Percentiles rank a stretch among this genome's conserved stretches.
Evolutionary conservation across 1,284 basidiomycete species (phyloP).

Genomic region (Termitomyces sp.): DNA sequence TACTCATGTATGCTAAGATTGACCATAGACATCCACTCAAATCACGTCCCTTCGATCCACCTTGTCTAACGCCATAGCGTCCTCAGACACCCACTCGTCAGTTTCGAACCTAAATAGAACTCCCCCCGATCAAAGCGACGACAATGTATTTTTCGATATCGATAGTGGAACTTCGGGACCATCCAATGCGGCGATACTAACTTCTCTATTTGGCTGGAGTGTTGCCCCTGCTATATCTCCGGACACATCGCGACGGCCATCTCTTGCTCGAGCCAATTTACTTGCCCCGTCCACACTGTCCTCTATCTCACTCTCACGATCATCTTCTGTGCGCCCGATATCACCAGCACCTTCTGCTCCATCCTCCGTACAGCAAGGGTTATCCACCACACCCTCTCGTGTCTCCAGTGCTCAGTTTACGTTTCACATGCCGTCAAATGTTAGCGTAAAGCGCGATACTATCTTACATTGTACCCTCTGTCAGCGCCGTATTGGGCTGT

Average conservation of each 20-base stretch:
- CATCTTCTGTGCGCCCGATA: slow-evolving; percentile 38
- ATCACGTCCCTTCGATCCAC: slow-evolving; percentile 37
- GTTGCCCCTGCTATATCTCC: slow-evolving; percentile 38
- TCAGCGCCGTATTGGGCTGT: slow-evolving; percentile 70
- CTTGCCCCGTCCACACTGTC: slow-evolving; percentile 31
- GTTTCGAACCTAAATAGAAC: slow-evolving; percentile 9
- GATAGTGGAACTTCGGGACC: slow-evolving; percentile 25
- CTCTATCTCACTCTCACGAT: slow-evolving; percentile 38
- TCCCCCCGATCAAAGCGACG: slow-evolving; percentile 4
- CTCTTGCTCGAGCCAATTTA: slow-evolving; percentile 34
- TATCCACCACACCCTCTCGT: slow-evolving; percentile 13
- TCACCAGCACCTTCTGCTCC: slow-evolving; percentile 1
- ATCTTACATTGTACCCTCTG: slow-evolving; percentile 65
- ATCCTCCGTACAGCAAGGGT: slow-evolving; percentile 13
- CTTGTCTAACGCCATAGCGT: slow-evolving; percentile 25
- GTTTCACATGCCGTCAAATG: slow-evolving; percentile 23
- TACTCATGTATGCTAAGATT: neutral
- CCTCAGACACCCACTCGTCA: slow-evolving; percentile 8
- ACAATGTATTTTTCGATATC: slow-evolving; percentile 14
- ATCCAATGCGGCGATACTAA: slow-evolving; percentile 53
- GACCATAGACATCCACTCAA: slow-evolving; percentile 39
- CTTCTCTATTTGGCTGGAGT: slow-evolving; percentile 68
- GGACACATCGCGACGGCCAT: slow-evolving; percentile 32
- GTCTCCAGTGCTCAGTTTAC: slow-evolving; percentile 16
- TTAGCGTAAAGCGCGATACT: slow-evolving; percentile 33